Evolutionary conservation across 345 rosid species (phyloP), one percentile per base, ranked within the genome.

Genomic region (Balakata baccata): DNA sequence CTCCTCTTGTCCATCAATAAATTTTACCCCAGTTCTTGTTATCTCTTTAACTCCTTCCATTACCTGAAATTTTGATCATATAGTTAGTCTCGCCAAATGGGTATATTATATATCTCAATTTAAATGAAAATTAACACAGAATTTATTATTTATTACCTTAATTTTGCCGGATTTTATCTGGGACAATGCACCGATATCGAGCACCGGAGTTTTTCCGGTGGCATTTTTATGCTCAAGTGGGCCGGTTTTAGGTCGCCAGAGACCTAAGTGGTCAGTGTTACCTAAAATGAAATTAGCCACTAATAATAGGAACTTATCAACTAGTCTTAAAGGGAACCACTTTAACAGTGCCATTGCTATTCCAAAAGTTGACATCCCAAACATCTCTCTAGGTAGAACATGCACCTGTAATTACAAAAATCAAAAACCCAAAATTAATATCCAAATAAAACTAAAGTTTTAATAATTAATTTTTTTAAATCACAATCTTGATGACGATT

Each of bases 181-280:
- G 9, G 97, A 87, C 0, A 95, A 58, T 17, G 98, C 89, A 0
- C 98, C 99, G 0, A 88, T 93, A 43, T 95, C 99, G 17, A 92
- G 91, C 51, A 92, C 98, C 0, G 99, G 98, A 2, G 99, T 92
- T 80, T 93, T 95, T 2, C 99, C 98, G 22, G 93, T 87, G 56
- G 82, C 71, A 57, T 87, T 95, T 66, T 95, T 95, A n/a, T 91
- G 96, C 83, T 89, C 87, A 25, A 95, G 80, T 1, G 99, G 99
- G 20, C 99, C 96, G 12, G 91, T 88, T 81, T 95, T 91, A 1
- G 97, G 98, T 67, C 99, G 83, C 71, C 85, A 82, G 72, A 95
- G 92, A 43, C 99, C 99, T 49, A 89, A 74, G 23, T 77, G 79
- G 11, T 88, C 90, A 17, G 97, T 95, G 81, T 81, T 85, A 39